A percentile compares a stretch with the other conserved stretches of the same genome.
These are phyloP conservation scores for Ceratocystis colombiana DNA, from an alignment of 2,329 filamentous ascomycete species.

Conservation along the genomic window DNA sequence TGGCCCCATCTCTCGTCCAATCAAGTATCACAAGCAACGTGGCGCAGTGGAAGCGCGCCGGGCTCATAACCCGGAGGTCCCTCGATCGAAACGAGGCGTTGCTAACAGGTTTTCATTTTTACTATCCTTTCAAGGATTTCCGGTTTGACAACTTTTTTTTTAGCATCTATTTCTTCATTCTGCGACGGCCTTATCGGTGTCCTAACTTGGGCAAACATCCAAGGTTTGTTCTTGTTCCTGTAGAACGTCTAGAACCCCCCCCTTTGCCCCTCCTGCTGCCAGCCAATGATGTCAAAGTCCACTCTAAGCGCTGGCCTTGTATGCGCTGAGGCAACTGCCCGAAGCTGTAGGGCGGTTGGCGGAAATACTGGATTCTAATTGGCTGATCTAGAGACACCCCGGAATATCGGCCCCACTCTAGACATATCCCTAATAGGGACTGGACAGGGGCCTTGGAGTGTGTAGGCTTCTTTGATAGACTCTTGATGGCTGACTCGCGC, in stretches of 20 bases:
- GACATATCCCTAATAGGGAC: background rate
- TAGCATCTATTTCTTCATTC: background rate
- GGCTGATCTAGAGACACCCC: background rate
- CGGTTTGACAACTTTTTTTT: background rate
- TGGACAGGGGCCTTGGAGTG: background rate
- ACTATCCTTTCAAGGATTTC: too few relatives aligned
- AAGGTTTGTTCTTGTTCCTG: too few relatives aligned
- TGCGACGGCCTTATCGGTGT: too few relatives aligned
- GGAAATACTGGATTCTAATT: background rate
- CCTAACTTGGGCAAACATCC: too few relatives aligned
- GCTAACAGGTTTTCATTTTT: background rate
- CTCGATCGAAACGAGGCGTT: constrained; percentile 20
- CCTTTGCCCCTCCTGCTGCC: background rate
- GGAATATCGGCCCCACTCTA: constrained; percentile 8
- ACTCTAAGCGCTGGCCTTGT: constrained; percentile 1
- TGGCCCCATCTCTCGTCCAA: background rate
- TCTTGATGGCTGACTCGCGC: background rate
- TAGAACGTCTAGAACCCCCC: background rate
- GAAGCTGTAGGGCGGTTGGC: background rate
- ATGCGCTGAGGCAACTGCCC: constrained; percentile 11
- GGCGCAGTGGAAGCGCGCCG: constrained; percentile 23
- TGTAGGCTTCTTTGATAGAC: too few relatives aligned
- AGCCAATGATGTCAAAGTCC: background rate
- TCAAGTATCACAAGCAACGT: background rate
- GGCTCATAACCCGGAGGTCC: constrained; percentile 23